phyloP scores from a whole-genome alignment of 164 flowering plant species.

The Protea cynaroides region DNA sequence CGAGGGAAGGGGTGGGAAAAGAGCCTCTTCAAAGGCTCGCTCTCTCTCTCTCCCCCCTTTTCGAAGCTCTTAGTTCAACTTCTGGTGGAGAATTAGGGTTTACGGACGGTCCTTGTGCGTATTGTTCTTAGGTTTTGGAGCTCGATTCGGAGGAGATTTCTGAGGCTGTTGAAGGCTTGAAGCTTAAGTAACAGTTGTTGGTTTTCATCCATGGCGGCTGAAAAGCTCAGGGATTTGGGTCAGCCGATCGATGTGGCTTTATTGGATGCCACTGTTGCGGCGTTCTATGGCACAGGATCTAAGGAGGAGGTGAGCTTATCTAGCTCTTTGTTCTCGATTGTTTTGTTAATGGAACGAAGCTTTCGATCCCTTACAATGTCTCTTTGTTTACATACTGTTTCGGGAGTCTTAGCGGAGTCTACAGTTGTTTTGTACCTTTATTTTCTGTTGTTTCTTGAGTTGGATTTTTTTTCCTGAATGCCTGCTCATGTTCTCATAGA shows the following conservation, averaged over 20 bases:
- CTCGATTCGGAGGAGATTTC: background rate
- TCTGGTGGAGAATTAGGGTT: background rate
- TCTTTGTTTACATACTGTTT: background rate
- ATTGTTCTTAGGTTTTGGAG: background rate
- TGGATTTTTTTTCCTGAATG: background rate
- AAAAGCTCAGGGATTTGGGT: constrained; percentile 84
- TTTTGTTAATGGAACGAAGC: too few species aligned
- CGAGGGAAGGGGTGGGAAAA: background rate
- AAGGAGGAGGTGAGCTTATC: constrained; percentile 66
- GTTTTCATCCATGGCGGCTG: constrained; percentile 68
- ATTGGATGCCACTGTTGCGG: constrained; percentile 96
- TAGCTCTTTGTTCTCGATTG: background rate
- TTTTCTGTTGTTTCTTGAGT: background rate
- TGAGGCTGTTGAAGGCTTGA: background rate
- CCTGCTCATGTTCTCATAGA: too few species aligned
- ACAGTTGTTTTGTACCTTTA: background rate
- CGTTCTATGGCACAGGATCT: constrained; percentile 99
- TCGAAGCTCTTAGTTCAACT: background rate
- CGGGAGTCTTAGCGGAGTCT: background rate
- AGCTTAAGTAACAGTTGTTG: background rate
- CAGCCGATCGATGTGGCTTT: constrained; percentile 83
- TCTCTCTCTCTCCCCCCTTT: background rate
- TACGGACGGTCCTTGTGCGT: background rate
- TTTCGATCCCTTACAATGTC: background rate
- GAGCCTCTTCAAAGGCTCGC: background rate